Conservation (phyloP, 768 basidiomycete genomes). For the Calocybe gangraenosa region DNA sequence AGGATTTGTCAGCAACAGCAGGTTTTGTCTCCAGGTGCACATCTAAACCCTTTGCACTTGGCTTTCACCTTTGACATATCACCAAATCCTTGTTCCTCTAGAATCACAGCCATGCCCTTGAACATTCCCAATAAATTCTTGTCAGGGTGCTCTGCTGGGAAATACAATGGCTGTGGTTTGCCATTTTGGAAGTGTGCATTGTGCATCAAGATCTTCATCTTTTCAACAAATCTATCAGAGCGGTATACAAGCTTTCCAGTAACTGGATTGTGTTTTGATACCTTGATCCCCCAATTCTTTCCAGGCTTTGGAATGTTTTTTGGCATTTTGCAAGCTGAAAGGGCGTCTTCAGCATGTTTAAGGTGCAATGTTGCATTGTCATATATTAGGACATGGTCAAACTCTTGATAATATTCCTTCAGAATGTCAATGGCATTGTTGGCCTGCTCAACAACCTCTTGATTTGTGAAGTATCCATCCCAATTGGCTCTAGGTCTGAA, state of each 20-base stretch:
- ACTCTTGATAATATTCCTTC: slow-evolving; percentile 15
- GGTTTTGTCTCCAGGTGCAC: slow-evolving; percentile 8
- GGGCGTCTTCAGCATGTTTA: slow-evolving; percentile 24
- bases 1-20: slow-evolving; percentile 34
- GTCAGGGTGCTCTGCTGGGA: slow-evolving; percentile 24
- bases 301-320: slow-evolving; percentile 19
- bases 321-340: slow-evolving; percentile 32
- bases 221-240: slow-evolving; percentile 20
- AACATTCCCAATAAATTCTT: slow-evolving; percentile 23
- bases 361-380: slow-evolving; percentile 28
- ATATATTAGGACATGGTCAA: slow-evolving; percentile 12
- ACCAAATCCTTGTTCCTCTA: slow-evolving; percentile 24
- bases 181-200: slow-evolving; percentile 20
- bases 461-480: slow-evolving; percentile 6
- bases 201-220: slow-evolving; percentile 28
- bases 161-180: slow-evolving; percentile 26
- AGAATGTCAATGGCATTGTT: slow-evolving; percentile 23
- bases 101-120: slow-evolving; percentile 36
- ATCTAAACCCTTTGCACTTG: slow-evolving; percentile 24
- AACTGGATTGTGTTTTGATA: slow-evolving; percentile 10
- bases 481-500: slow-evolving; percentile 10
- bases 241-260: slow-evolving; percentile 20
- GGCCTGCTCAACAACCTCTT: slow-evolving; percentile 22
- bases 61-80: slow-evolving; percentile 11
- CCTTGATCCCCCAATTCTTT: slow-evolving; percentile 18